Evolutionary conservation across 2,329 filamentous ascomycete genomes (phyloP).

Genomic region (Sordariomycetes sp.): DNA sequence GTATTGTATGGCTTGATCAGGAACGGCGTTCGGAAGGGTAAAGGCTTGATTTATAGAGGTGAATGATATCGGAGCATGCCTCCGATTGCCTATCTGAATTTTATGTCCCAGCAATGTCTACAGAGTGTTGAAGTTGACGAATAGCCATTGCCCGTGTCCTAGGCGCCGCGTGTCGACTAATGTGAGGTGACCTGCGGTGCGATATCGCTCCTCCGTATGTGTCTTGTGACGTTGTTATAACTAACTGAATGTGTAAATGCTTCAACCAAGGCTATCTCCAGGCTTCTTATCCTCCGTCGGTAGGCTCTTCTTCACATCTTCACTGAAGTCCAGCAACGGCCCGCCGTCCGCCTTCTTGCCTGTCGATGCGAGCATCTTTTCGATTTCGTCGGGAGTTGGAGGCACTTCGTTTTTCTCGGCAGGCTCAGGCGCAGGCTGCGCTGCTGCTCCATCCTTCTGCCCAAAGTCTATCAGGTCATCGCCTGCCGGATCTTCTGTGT

Average conservation of each 20-base stretch:
- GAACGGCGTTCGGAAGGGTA: too few relatives aligned
- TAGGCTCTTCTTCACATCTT: constrained; percentile 42
- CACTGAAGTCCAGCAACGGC: constrained; percentile 47
- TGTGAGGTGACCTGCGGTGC: too few relatives aligned
- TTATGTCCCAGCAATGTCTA: too few relatives aligned
- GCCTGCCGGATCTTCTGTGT: constrained; percentile 2
- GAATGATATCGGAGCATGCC: too few relatives aligned
- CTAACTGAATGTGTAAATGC: too few relatives aligned
- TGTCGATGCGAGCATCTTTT: constrained; percentile 34
- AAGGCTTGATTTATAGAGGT: too few relatives aligned
- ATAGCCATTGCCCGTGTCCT: too few relatives aligned
- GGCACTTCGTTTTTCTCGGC: too few relatives aligned
- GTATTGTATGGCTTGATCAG: too few relatives aligned
- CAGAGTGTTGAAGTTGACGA: too few relatives aligned
- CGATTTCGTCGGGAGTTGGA: constrained; percentile 28
- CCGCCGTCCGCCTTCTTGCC: constrained; percentile 35
- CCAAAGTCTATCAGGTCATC: constrained; percentile 50
- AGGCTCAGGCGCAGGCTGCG: neutral
- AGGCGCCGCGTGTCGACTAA: too few relatives aligned
- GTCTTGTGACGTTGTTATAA: neutral
- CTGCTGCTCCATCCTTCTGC: constrained; percentile 15
- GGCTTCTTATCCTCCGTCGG: constrained; percentile 20
- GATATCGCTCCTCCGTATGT: neutral
- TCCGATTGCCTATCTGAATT: too few relatives aligned
- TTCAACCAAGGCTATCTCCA: neutral